Evolutionary conservation across 2,329 filamentous ascomycete genomes (phyloP), one percentile per base, ranked within the genome.

Genomic region (Fusarium concolor): DNA sequence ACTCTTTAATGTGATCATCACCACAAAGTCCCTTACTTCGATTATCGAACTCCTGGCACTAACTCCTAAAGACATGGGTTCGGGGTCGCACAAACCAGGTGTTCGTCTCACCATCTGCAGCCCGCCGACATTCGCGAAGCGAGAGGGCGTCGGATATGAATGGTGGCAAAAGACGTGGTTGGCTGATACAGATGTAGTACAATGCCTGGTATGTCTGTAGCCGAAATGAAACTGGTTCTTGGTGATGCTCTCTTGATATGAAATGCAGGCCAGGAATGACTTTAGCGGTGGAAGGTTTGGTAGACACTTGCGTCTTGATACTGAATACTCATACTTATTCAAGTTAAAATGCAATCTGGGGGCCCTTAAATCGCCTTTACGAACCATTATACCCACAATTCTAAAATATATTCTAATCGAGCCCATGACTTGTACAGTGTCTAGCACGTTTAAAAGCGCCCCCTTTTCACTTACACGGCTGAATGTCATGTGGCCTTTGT

Each of bases 51-150:
- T 41, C 17, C n/a, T 44, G 26, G 18, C 4, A 37, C n/a, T 11
- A 37, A 20, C 33, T 29, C 20, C 20, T 39, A 12, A 38, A 26
- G 37, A 55, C 37, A 67, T 18, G 50, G 52, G 37, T 37, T 38
- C 39, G 20, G 18, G 10, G 55, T 69, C 10, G 41, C 59, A 71
- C 71, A 56, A 63, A 47, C 50, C 41, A 53, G 52, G 45, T 57
- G 58, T 57, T 56, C 50, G 65, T 72, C 17, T 46, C 58, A 72
- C 71, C 24, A 55, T 26, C 46, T 67, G 61, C 69, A 69, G 47
- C 46, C 47, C 69, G 44, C 54, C 58, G 52, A 51, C 42, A 50
- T 61, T 60, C 31, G 63, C 58, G 66, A 73, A 73, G 71, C 71
- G 71, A 74, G 63, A 49, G 43, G 49, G 56, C 56, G 56, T 60